These are phyloP conservation scores for Arxiozyma bovina DNA, from an alignment of 1,139 yeast genomes.

Conservation along the genomic window DNA sequence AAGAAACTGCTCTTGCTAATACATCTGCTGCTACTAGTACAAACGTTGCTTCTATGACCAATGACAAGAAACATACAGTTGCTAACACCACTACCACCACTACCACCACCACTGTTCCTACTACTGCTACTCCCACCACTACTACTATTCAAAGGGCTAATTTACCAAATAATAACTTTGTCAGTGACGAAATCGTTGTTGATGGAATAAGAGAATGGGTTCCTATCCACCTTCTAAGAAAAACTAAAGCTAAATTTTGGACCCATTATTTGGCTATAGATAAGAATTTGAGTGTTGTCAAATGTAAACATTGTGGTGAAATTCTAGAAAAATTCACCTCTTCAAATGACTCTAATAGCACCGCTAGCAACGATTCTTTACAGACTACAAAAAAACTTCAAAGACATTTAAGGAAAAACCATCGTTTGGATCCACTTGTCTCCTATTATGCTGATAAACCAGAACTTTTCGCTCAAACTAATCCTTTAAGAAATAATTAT, in stretches of 20 bases:
- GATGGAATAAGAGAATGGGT: constrained; percentile 12
- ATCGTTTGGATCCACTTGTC: constrained; percentile 8
- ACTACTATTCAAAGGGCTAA: not conserved
- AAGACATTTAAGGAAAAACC: constrained; percentile 11
- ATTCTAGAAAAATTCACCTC: constrained; percentile 6
- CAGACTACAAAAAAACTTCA: constrained; percentile 2
- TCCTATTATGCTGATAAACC: not conserved
- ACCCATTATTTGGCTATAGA: constrained; percentile 13
- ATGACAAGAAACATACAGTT: too few species aligned
- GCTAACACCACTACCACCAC: not conserved
- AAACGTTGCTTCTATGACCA: not conserved
- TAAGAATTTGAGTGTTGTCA: constrained; percentile 5
- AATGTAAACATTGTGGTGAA: constrained; percentile 16
- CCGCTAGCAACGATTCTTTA: constrained; percentile 1
- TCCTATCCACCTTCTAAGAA: constrained; percentile 12
- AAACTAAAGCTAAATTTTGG: constrained; percentile 11
- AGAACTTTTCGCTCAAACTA: not conserved
- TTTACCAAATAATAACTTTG: not conserved
- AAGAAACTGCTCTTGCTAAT: not conserved
- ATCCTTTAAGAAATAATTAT: not conserved
- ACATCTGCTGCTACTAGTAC: too few species aligned
- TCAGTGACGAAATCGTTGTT: not conserved
- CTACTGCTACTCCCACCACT: not conserved
- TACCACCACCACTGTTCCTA: not conserved
- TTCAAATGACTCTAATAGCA: not conserved